These are phyloP conservation scores for Epichloe aotearoae DNA, from an alignment of 2,329 filamentous ascomycete genomes.

Conservation along the genomic window DNA sequence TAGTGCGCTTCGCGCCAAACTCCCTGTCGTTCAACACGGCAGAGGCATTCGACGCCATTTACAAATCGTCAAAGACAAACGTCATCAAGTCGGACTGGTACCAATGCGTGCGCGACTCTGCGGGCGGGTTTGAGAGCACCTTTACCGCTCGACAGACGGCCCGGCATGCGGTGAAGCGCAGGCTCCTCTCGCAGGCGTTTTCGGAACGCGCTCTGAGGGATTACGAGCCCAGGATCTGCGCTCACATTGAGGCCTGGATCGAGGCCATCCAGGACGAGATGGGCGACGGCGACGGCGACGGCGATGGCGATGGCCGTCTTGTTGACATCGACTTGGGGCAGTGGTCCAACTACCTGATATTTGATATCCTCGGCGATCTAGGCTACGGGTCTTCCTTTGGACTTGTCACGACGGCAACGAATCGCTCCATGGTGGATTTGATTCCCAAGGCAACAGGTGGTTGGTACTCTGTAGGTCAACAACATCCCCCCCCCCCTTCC, in stretches of 20 bases:
- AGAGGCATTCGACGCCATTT: constrained; percentile 9
- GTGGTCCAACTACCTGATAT: too few species aligned
- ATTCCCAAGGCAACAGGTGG: too few species aligned
- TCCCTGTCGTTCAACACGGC: constrained; percentile 11
- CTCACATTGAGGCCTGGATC: constrained; percentile 9
- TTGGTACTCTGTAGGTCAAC: too few species aligned
- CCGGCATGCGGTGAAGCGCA: constrained; percentile 5
- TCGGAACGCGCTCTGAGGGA: constrained; percentile 1
- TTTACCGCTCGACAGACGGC: constrained; percentile 10
- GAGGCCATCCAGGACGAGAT: constrained; percentile 8
- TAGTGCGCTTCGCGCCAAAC: constrained; percentile 10
- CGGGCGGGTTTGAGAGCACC: constrained; percentile 2
- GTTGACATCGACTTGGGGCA: too few species aligned
- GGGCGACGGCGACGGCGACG: not conserved
- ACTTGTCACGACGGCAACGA: too few species aligned
- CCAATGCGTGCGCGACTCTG: constrained; percentile 8
- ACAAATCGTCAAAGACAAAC: constrained; percentile 10
- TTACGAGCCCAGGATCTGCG: constrained; percentile 5
- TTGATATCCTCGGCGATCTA: too few species aligned
- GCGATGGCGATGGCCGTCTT: not conserved
- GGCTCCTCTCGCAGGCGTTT: constrained; percentile 1
- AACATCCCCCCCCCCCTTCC: too few species aligned
- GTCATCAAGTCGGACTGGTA: constrained; percentile 12
- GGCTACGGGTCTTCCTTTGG: too few species aligned
- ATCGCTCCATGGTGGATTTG: too few species aligned